Base-by-base conservation (phyloP, 78 protist species). In the Dictyostelium capitatum region DNA sequence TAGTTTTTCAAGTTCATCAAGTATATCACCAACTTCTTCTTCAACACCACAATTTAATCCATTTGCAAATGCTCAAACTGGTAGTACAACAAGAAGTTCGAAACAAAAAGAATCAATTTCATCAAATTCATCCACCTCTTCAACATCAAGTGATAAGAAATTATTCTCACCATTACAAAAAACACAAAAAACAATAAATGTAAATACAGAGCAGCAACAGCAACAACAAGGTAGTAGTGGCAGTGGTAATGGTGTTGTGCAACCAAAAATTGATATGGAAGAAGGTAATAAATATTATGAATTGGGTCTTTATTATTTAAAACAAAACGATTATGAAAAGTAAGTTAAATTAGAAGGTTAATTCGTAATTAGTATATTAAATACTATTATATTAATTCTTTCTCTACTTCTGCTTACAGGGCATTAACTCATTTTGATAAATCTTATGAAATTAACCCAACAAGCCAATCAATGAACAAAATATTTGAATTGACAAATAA, bases 391-490 rank as follows among this genome's bases (percentile, higher is more conserved):
- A 12, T 19, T 75, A 50, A 19, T 41, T n/a, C n/a, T n/a, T n/a
- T n/a, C n/a, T n/a, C n/a, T n/a, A n/a, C n/a, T n/a, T n/a, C n/a
- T n/a, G n/a, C n/a, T n/a, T 46, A 48, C 28, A 82, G 89, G 14
- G 93, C 93, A 32, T 64, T 87, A 65, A 77, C 25, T 53, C 56
- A 53, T 64, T 87, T 87, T 69, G 93, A 87, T 51, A 87, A 87
- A 77, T 87, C 93, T 8, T 87, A 87, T 87, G 93, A 87, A 53
- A 74, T 77, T 12, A 74, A 87, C n/a, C 93, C 93, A 75, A 87
- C 93, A 3, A 77, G 64, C 20, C 83, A 77, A 32, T 79, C 93
- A 50, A 87, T 75, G 79, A 87, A 87, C 28, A 87, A 87, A 56
- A 78, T 87, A 32, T 87, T 87, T 77, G 93, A 87, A 77, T 47